Conservation (phyloP, 2,329 filamentous ascomycete species). For the Bertia moriformis region DNA sequence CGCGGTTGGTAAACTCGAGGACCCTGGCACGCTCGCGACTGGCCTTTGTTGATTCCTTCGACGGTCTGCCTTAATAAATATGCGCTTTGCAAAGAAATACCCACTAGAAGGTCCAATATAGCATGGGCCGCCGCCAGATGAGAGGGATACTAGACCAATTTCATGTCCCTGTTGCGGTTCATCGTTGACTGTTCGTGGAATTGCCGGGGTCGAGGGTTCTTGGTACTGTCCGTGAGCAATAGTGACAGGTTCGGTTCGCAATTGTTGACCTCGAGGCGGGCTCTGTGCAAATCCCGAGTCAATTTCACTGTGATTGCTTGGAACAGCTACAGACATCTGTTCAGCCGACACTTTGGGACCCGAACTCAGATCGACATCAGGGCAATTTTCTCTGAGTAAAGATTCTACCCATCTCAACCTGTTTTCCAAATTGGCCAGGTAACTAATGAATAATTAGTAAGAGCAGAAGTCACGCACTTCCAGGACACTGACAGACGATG, state of each 20-base stretch:
- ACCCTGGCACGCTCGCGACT: too few species aligned
- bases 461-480: slow-evolving; percentile 22
- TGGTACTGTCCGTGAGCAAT: slow-evolving; percentile 1
- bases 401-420: slow-evolving; percentile 29
- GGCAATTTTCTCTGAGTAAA: slow-evolving; percentile 20
- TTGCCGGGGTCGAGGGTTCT: slow-evolving; percentile 4
- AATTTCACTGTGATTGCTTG: slow-evolving; percentile 25
- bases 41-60: slow-evolving; percentile 10
- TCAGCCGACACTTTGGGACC: neutral
- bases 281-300: slow-evolving; percentile 7
- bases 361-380: too few species aligned
- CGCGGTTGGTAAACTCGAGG: slow-evolving; percentile 13
- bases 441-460: slow-evolving; percentile 10
- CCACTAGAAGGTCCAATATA: slow-evolving; percentile 42
- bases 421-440: slow-evolving; percentile 17
- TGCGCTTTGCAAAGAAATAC: slow-evolving; percentile 32
- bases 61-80: slow-evolving; percentile 22
- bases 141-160: slow-evolving; percentile 34
- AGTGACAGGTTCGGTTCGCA: slow-evolving; percentile 5
- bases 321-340: neutral
- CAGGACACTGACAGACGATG: slow-evolving; percentile 2
- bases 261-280: slow-evolving; percentile 6
- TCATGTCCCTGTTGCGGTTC: slow-evolving; percentile 20
- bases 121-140: slow-evolving; percentile 26
- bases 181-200: slow-evolving; percentile 3